Base-by-base conservation (phyloP, 768 basidiomycete genomes). In the Boletus patriciae region DNA sequence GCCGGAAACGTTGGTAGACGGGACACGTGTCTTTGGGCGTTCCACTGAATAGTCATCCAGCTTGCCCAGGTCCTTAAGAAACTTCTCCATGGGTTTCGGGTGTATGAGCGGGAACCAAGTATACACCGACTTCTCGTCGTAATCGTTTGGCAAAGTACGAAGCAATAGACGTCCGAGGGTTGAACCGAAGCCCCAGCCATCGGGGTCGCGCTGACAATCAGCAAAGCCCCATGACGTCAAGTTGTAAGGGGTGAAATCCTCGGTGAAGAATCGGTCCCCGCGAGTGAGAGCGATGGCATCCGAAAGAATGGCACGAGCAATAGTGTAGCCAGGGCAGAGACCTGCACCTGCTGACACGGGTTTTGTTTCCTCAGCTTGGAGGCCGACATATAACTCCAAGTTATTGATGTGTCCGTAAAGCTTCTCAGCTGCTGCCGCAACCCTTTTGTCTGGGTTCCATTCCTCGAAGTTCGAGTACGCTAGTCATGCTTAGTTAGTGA, bases 41-140 rank as follows among this genome's bases (percentile, higher is more conserved):
- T 69, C 66, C 21, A 85, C 47, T 55, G 83, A 78, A 60, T 92
- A 93, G 45, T 80, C 71, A 27, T 81, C 75, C 18, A 74, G 54
- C 23, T 81, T 73, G 40, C 80, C 79, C 36, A 92, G 64, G 33
- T 88, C 81, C 50, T 67, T 76, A 52, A 92, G 73, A 66, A 85
- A 69, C 1, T 64, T 71, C 56, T 81, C 73, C 90, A 92, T 92
- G 3, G 83, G 69, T 0, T 78, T 75, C 4, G 91, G 92, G 0
- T 86, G 88, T 84, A 92, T 86, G 43, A 93, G 77, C n/a, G 92
- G 88, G 85, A 92, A 93, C 83, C 89, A 92, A 4, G 92, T 84
- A 67, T 90, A 93, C 46, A 83, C 74, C 57, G 87, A 89, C 68
- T 87, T 84, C 55, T 82, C 79, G 0, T 80, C 78, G 72, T 79